Base-by-base conservation (phyloP, 371 early-diverging fungal species). In the Saksenaea vasiformis region DNA sequence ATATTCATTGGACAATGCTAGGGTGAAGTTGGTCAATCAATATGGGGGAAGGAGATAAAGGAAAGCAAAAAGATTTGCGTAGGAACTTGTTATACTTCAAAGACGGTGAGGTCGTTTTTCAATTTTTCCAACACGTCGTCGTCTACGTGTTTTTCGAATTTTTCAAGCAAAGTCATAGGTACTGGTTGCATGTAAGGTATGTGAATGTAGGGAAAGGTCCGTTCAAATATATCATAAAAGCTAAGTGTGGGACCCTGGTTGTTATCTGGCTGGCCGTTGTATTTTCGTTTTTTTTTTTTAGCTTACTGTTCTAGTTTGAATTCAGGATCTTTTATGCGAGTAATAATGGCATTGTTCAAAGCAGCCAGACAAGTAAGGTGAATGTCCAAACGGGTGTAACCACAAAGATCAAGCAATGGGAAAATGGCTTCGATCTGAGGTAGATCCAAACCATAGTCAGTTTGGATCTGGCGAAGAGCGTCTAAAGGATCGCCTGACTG, bases 91-190 rank as follows among this genome's bases (percentile, higher is more conserved):
- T 41, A 7, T 76, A 72, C 78, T 54, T 76, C 71, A 70, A 87
- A 90, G 1, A 89, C 68, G 0, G 66, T 76, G 5, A 77, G 68
- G 41, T 80, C 69, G 11, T 58, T 58, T 26, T 80, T 82, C 22
- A 90, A 71, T 26, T 74, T 69, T 17, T 82, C 72, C 28, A 85
- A 71, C 22, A 83, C 75, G 9, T 83, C 80, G 14, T 81, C 77
- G 0, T 77, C 75, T 36, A 89, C 74, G 63, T 79, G 66, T 28
- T 62, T 68, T 7, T 86, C 88, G 56, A 82, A 83, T 44, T 80
- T 82, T 19, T 77, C 75, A 27, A 90, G 68, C 5, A 90, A 75
- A 9, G 86, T 74, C 69, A 90, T 80, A 13, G 91, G 89, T 22
- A 90, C 77, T 11, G 86, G 79, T 56, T 85, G 89, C 71, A 90